phyloP scores from a whole-genome alignment of 495 filamentous ascomycete genomes.

The Aspergillus funiculosus region DNA sequence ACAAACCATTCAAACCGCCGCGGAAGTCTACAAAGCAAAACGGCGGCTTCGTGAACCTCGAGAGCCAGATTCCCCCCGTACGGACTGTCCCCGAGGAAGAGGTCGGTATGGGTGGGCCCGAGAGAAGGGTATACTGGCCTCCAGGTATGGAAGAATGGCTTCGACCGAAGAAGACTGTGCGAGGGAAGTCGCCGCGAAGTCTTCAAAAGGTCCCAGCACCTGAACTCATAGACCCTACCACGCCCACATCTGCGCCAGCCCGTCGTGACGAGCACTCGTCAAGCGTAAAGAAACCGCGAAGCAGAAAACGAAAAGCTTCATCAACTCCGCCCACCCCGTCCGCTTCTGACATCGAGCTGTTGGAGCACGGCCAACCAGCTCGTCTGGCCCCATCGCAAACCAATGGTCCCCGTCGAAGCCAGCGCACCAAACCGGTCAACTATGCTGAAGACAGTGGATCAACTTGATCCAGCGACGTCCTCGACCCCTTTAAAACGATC shows the following conservation, averaged over 20 bases:
- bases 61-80: slow-evolving; percentile 41
- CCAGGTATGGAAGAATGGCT: slow-evolving; percentile 86
- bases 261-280: slow-evolving; percentile 16
- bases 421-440: slow-evolving; percentile 39
- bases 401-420: slow-evolving; percentile 26
- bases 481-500: neutral
- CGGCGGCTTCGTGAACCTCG: slow-evolving; percentile 46
- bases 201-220: slow-evolving; percentile 16
- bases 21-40: slow-evolving; percentile 45
- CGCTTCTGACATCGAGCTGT: slow-evolving; percentile 23
- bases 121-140: slow-evolving; percentile 90
- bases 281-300: slow-evolving; percentile 22
- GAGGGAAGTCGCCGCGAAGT: slow-evolving; percentile 44
- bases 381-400: slow-evolving; percentile 10
- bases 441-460: slow-evolving; percentile 42
- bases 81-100: slow-evolving; percentile 57
- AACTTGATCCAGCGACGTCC: slow-evolving; percentile 1
- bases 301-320: slow-evolving; percentile 33
- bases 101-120: slow-evolving; percentile 79
- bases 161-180: slow-evolving; percentile 68
- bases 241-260: slow-evolving; percentile 23
- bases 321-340: slow-evolving; percentile 24
- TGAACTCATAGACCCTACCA: slow-evolving; percentile 8
- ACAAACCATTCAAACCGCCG: slow-evolving; percentile 49
- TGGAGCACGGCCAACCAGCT: slow-evolving; percentile 11